phyloP scores from a whole-genome alignment of 345 rosid species.

The Salix suchowensis region DNA sequence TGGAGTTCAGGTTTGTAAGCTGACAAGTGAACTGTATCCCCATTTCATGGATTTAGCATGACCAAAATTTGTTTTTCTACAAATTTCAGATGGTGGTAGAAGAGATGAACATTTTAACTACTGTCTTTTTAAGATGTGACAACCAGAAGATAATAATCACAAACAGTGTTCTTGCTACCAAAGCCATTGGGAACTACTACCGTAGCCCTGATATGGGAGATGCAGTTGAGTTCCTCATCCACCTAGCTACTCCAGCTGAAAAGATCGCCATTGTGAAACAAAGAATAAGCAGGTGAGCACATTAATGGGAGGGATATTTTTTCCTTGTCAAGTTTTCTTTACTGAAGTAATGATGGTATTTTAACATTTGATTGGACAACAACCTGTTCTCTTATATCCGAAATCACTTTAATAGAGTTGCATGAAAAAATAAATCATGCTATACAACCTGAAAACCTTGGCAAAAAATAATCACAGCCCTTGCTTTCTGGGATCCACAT shows the following conservation, averaged over 20 bases:
- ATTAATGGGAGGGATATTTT: neutral
- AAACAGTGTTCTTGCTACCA: constrained; percentile 46
- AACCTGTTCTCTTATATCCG: neutral
- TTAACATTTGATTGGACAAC: too few species aligned
- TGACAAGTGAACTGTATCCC: neutral
- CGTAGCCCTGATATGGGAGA: constrained; percentile 87
- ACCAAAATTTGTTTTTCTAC: neutral
- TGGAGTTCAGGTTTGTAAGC: constrained; percentile 23
- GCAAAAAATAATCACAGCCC: neutral
- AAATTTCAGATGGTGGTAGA: constrained; percentile 69
- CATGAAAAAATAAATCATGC: too few species aligned
- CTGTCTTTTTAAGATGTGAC: constrained; percentile 65
- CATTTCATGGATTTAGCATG: neutral
- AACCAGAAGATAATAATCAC: constrained; percentile 71
- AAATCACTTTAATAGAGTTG: too few species aligned
- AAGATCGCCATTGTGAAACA: constrained; percentile 48
- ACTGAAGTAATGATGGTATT: neutral
- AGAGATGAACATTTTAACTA: constrained; percentile 70
- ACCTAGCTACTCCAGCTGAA: constrained; percentile 54
- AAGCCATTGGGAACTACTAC: constrained; percentile 39
- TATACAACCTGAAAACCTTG: neutral
- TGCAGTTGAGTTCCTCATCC: constrained; percentile 55
- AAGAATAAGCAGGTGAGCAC: constrained; percentile 39
- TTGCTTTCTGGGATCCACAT: neutral
- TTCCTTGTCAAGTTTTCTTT: too few species aligned